Percentiles rank a stretch among this genome's conserved stretches.
phyloP scores from a whole-genome alignment of 2,329 filamentous ascomycete species.

The Aspergillus hortae region DNA sequence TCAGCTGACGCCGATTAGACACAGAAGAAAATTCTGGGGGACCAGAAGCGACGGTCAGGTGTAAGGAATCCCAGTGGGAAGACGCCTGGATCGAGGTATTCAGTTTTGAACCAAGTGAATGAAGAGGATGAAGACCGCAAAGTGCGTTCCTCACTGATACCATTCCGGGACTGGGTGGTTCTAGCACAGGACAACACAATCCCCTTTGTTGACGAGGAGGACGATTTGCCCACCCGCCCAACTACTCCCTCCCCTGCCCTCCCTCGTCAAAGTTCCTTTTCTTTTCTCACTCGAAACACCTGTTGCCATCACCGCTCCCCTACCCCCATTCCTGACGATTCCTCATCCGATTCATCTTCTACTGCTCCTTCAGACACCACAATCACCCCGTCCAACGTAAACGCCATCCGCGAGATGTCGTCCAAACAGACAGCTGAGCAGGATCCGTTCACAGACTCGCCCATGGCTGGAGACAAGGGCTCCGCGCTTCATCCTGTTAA shows the following conservation, averaged over 20 bases:
- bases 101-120: slow-evolving; percentile 8
- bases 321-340: not conserved
- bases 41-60: not conserved
- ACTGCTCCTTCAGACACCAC: not conserved
- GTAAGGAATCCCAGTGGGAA: not conserved
- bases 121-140: slow-evolving; percentile 2
- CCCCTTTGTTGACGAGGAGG: slow-evolving; percentile 1
- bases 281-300: slow-evolving; percentile 1
- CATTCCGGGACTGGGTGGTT: slow-evolving; percentile 2
- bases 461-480: not conserved
- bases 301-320: not conserved
- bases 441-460: slow-evolving; percentile 5
- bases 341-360: slow-evolving; percentile 3
- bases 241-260: not conserved
- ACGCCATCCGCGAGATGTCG: not conserved
- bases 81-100: not conserved
- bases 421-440: not conserved
- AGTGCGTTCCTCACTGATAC: slow-evolving; percentile 6
- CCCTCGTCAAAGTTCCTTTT: not conserved
- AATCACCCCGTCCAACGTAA: not conserved
- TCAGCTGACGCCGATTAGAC: not conserved
- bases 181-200: slow-evolving; percentile 10
- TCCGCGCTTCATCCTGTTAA: not conserved
- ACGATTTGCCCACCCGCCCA: not conserved
- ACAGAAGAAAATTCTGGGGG: not conserved